phyloP scores from a whole-genome alignment of 1,139 yeast species.

The Komagataea norvegica region DNA sequence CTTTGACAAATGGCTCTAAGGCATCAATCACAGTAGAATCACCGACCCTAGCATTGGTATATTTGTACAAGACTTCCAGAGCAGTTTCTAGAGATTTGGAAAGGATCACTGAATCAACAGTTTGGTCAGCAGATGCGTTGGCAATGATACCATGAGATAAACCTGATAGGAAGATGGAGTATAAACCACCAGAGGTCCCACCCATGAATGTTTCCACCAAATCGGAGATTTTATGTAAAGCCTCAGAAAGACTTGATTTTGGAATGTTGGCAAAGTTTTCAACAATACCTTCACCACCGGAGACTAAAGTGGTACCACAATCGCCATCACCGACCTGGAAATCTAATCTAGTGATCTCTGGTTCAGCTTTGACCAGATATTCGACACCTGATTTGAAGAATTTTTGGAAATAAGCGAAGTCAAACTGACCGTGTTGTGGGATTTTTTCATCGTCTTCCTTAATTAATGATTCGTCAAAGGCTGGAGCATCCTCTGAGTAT shows the following conservation, averaged over 20 bases:
- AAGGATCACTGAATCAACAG: conserved; percentile 34
- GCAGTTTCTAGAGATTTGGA: conserved; percentile 48
- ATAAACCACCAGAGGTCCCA: conserved; percentile 93
- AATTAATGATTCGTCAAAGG: conserved; percentile 33
- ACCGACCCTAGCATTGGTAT: conserved; percentile 86
- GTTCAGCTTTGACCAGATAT: conserved; percentile 53
- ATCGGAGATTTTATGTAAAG: conserved; percentile 61
- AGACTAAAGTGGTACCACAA: conserved; percentile 86
- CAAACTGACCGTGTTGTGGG: conserved; percentile 35
- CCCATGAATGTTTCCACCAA: conserved; percentile 89
- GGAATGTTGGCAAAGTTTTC: conserved; percentile 46
- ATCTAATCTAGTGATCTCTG: conserved; percentile 78
- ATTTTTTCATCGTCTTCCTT: conserved; percentile 35
- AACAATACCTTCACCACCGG: conserved; percentile 73
- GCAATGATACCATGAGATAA: conserved; percentile 47
- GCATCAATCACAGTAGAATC: conserved; percentile 89
- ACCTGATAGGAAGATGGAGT: conserved; percentile 75
- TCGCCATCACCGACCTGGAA: conserved; percentile 96
- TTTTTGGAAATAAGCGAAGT: conserved; percentile 34
- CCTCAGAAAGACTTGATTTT: conserved; percentile 46
- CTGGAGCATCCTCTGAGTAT: conserved; percentile 27
- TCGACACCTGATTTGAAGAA: conserved; percentile 45
- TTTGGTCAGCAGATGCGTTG: conserved; percentile 28
- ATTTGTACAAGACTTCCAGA: conserved; percentile 60
- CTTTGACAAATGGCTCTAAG: conserved; percentile 76